Evolutionary conservation across 139 green algal genomes (phyloP).

Genomic region (Tetraselmis striata): DNA sequence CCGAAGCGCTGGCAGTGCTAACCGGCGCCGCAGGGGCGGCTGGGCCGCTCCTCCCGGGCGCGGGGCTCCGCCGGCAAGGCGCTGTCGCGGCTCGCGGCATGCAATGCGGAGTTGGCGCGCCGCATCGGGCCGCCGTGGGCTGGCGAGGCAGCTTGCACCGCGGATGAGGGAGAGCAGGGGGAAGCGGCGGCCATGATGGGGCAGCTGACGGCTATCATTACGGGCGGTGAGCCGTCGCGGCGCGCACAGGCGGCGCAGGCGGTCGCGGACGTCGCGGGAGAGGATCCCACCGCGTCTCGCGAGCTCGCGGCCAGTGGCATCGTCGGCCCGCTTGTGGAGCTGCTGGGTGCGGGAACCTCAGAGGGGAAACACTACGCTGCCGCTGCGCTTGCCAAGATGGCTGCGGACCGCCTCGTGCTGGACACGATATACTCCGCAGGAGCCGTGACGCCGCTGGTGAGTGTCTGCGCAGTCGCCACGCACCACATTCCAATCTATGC

Average conservation of each 20-base stretch:
- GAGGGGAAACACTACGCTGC: conserved; percentile 22
- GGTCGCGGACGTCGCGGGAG: conserved; percentile 15
- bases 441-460: conserved; percentile 15
- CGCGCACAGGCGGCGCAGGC: conserved; percentile 19
- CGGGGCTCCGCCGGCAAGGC: conserved; percentile 12
- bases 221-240: neutral
- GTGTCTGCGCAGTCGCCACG: neutral
- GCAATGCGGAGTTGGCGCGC: conserved; percentile 16
- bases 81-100: conserved; percentile 22
- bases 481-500: no score
- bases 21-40: neutral
- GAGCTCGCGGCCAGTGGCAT: conserved; percentile 29
- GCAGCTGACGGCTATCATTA: conserved; percentile 14
- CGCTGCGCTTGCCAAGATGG: conserved; percentile 27
- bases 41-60: neutral
- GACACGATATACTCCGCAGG: conserved; percentile 10
- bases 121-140: neutral
- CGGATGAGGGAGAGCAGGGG: neutral
- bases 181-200: conserved; percentile 11
- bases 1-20: neutral
- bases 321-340: conserved; percentile 28
- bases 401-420: conserved; percentile 16
- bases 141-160: neutral
- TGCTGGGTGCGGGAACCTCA: conserved; percentile 23
- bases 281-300: conserved; percentile 22